Evolutionary conservation across 345 rosid species (phyloP).

Genomic region (Populus ilicifolia): DNA sequence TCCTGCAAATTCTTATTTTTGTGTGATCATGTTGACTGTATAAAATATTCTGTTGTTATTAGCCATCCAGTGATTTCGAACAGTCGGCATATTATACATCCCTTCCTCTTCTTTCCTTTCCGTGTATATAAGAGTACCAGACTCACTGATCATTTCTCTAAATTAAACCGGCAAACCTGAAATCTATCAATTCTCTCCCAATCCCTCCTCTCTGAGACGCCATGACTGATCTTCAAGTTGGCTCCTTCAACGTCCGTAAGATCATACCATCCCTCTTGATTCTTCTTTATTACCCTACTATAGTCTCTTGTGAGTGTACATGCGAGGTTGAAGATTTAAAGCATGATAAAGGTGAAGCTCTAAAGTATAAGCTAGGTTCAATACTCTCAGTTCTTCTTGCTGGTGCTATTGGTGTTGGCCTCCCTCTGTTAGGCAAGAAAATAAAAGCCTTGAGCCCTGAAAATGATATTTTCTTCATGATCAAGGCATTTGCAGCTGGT

Average conservation of each 20-base stretch:
- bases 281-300: conserved; percentile 13
- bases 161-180: not conserved
- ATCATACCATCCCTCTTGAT: not conserved
- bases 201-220: not conserved
- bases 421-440: conserved; percentile 41
- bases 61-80: not conserved
- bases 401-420: conserved; percentile 50
- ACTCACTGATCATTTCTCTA: not conserved
- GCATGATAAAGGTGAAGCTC: conserved; percentile 20
- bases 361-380: conserved; percentile 39
- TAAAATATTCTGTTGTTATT: not conserved
- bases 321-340: conserved; percentile 12
- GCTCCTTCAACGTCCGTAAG: conserved; percentile 6
- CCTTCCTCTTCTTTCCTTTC: not conserved
- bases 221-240: conserved; percentile 14
- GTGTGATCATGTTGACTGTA: not conserved
- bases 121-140: not conserved
- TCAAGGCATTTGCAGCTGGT: conserved; percentile 66
- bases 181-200: not conserved
- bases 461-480: conserved; percentile 48
- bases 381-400: conserved; percentile 51
- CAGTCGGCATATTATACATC: not conserved
- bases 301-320: conserved; percentile 24
- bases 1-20: not conserved
- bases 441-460: conserved; percentile 43